Evolutionary conservation across 2,329 filamentous ascomycete genomes (phyloP), one percentile per base, ranked within the genome.

Genomic region (Pleoardoris graminearum): DNA sequence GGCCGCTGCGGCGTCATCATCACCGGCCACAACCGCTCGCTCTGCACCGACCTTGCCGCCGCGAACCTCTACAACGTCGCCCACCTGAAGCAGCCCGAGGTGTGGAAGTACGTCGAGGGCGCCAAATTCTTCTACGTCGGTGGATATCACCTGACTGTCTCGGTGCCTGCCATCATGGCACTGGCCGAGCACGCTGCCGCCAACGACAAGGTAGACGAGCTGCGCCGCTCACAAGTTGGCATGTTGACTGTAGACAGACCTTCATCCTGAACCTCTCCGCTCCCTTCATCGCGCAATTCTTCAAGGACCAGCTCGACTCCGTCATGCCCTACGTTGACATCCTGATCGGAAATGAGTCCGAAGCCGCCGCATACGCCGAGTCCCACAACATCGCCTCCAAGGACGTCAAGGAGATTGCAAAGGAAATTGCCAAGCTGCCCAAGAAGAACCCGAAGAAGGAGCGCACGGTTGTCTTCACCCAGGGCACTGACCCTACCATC

Each of bases 141-240:
- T 70, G 94, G 94, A 39, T 99, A 91, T 81, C 94, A 99, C 81
- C 85, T 99, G 81, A 99, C 94, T 36, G 94, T 99, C 70, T 96
- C 88, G 77, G 91, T 93, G 38, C 86, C 89, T 19, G 93, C 94
- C 61, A 91, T 96, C 72, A 81, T 92, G 81, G 90, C 91, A 61
- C 83, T 99, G 43, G 93, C 88, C 63, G 87, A 96, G 76, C 89
- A 97, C 78, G 93, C 94, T 53, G 92, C 91, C 33, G 79, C 82
- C 60, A 86, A 90, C 76, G 88, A 97, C 83, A 99, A 99, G 85
- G 81, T 84, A 49, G 70, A 14, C 54, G 77, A 38, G n/a, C 12
- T 16, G 21, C 21, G n/a, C 22, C 17, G 10, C 21, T 16, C 33
- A 32, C 16, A 17, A 2, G 7, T 7, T 12, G n/a, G 2, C 12